Base-by-base conservation (phyloP, 2,329 filamentous ascomycete genomes). In the Colletotrichum sp. region DNA sequence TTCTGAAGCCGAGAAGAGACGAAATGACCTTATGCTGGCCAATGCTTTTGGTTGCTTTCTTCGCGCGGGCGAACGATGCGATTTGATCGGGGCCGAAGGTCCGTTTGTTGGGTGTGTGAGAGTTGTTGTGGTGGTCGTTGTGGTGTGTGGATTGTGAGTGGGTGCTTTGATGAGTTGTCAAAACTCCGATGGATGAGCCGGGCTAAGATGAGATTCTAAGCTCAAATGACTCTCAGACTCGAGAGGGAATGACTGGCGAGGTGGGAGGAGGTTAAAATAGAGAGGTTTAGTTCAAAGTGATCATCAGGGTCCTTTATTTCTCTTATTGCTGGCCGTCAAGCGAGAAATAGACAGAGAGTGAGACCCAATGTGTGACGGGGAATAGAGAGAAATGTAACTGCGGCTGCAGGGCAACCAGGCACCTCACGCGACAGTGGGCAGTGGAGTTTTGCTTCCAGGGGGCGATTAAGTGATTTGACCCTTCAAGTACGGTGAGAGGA, bases 11-110 rank as follows among this genome's bases (percentile, higher is more conserved):
- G 51, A 66, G 11, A 43, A 59, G 29, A 13, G 12, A 33, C 4
- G 27, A 57, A 33, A 66, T 8, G 47, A 21, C 47, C 64, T 21
- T 33, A 51, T 61, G 54, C 67, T 33, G 67, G 61, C 43, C 67
- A 43, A 71, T 59, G 59, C 65, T 69, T 65, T 69, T 65, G 66
- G 43, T 67, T 55, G 64, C 69, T 31, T 47, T 21, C 43, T 13
- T 51, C n/a, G 43, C 43, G 57, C 58, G 57, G 69, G 29, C 36
- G 43, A 47, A 36, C 65, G 31, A 57, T 66, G 61, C 61, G 62
- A 73, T 64, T 47, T 21, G 70, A 70, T 24, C 34, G 36, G 43
- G 43, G 43, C 43, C 43, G 43, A 51, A 51, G 38, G 31, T 55
- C 27, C 24, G 54, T 55, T 11, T 7, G 18, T 27, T 58, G 16